Percentiles rank a stretch among this genome's conserved stretches.
Evolutionary conservation across 2,329 filamentous ascomycete species (phyloP).

Genomic region (Ascochyta rabiei): DNA sequence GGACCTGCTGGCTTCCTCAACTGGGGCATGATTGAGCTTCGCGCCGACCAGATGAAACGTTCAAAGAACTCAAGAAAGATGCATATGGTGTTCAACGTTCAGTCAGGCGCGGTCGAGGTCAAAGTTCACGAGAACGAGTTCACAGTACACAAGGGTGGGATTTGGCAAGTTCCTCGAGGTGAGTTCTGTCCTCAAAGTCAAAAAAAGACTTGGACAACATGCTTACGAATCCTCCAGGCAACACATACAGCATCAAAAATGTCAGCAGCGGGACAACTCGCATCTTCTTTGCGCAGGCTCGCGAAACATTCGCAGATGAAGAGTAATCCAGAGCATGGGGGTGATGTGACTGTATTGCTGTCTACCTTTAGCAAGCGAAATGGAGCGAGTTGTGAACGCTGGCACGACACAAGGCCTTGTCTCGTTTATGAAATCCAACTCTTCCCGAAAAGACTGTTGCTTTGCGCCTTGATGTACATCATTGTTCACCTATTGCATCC

Average conservation of each 20-base stretch:
- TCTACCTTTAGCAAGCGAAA: not conserved
- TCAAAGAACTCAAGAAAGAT: slow-evolving; percentile 93
- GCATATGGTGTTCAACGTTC: slow-evolving; percentile 96
- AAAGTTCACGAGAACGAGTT: slow-evolving; percentile 78
- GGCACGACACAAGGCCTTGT: not conserved
- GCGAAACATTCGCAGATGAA: slow-evolving; percentile 54
- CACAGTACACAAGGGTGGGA: slow-evolving; percentile 82
- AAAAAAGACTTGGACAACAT: not conserved
- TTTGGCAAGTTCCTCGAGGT: slow-evolving; percentile 97
- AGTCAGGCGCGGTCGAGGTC: slow-evolving; percentile 80
- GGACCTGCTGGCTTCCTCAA: slow-evolving; percentile 74
- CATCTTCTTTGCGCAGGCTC: slow-evolving; percentile 92
- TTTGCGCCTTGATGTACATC: not conserved
- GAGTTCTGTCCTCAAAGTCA: slow-evolving; percentile 48
- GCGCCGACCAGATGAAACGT: slow-evolving; percentile 80
- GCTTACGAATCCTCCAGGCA: slow-evolving; percentile 63
- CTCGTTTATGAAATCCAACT: not conserved
- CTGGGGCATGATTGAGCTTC: slow-evolving; percentile 86
- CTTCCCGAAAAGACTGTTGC: not conserved
- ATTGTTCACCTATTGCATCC: not conserved
- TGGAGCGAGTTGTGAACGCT: not conserved
- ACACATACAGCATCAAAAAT: slow-evolving; percentile 91
- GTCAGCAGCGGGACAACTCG: slow-evolving; percentile 73
- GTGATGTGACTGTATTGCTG: not conserved
- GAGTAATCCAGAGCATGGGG: slow-evolving; percentile 12